Base-by-base conservation (phyloP, 176 grass and related monocot species). In the Stipa capillata region DNA sequence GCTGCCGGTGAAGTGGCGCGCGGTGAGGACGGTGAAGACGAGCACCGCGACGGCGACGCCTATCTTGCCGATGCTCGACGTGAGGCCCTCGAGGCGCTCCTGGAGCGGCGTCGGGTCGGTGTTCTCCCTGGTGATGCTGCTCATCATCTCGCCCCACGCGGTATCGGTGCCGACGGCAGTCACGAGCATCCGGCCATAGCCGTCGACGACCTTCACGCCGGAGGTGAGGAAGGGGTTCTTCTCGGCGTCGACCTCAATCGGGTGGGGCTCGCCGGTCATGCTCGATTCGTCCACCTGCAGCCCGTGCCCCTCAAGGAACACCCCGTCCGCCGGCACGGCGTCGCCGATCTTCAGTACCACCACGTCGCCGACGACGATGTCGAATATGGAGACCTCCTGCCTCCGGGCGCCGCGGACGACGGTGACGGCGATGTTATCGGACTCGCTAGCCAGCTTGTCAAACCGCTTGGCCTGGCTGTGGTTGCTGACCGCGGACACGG, bases 231-330 rank as follows among this genome's bases (percentile, higher is more conserved):
- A 97, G 10, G 95, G 92, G 57, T 4, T 69, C 49, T 76, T 44
- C 2, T 66, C 54, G 67, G 62, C 75, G 48, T 88, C 79, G 43
- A 92, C 16, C 28, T 89, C 83, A 0, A 92, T 58, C 0, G 91
- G 83, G 45, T 92, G 72, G 5, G 92, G 89, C 85, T 97, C 95
- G 24, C 95, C 95, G 0, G 95, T 97, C 87, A 94, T 92, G 89
- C 89, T 92, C 6, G 95, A 94, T 73, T 98, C 95, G 75, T 98
- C 95, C 49, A 92, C 66, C 83, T 93, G 90, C 51, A 97, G 16
- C 17, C 85, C 76, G 76, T 93, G 83, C 0, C 87, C 90, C 5
- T 81, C 65, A 0, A 93, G n/a, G 76, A 93, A 33, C 35, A 93
- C 64, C 3, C 93, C 93, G 24, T 97, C 90, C 0, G 90, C 90